These are phyloP conservation scores for Dactylellina parvicollis DNA, from an alignment of 2,329 filamentous ascomycete genomes.

Conservation along the genomic window DNA sequence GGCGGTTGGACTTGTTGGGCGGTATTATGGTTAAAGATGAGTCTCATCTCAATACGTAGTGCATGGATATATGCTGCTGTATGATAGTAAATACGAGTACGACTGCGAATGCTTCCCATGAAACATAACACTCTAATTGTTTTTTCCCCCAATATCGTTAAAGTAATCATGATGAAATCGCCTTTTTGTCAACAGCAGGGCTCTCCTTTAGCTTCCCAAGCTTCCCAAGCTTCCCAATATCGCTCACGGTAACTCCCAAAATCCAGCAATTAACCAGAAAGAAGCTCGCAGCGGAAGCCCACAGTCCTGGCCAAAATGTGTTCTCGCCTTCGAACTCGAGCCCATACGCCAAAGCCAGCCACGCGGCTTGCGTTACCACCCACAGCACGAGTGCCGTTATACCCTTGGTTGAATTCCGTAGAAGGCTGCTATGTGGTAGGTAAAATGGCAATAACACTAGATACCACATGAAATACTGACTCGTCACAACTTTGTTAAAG, in stretches of 20 bases:
- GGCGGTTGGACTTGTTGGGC: background rate
- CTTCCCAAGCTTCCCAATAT: conserved; percentile 17
- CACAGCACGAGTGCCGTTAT: conserved; percentile 74
- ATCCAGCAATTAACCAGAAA: conserved; percentile 74
- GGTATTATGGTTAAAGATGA: too few relatives aligned
- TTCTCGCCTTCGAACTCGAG: conserved; percentile 83
- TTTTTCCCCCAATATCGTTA: background rate
- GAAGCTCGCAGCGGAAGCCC: conserved; percentile 78
- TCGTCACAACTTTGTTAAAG: conserved; percentile 99
- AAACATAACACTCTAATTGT: background rate
- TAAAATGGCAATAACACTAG: conserved; percentile 92
- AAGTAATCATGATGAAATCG: background rate
- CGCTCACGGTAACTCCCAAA: conserved; percentile 24
- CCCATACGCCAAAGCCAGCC: conserved; percentile 78
- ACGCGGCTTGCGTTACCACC: conserved; percentile 77
- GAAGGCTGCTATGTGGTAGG: conserved; percentile 79
- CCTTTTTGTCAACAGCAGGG: background rate
- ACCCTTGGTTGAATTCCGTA: conserved; percentile 71
- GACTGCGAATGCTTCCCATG: background rate
- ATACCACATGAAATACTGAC: conserved; percentile 98
- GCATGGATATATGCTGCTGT: background rate
- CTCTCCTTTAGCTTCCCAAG: too few relatives aligned
- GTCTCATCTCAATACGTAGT: background rate
- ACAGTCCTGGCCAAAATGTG: conserved; percentile 86
- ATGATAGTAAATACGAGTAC: background rate